Conservation (phyloP, 164 flowering plant genomes). For the Pachysandra terminalis region DNA sequence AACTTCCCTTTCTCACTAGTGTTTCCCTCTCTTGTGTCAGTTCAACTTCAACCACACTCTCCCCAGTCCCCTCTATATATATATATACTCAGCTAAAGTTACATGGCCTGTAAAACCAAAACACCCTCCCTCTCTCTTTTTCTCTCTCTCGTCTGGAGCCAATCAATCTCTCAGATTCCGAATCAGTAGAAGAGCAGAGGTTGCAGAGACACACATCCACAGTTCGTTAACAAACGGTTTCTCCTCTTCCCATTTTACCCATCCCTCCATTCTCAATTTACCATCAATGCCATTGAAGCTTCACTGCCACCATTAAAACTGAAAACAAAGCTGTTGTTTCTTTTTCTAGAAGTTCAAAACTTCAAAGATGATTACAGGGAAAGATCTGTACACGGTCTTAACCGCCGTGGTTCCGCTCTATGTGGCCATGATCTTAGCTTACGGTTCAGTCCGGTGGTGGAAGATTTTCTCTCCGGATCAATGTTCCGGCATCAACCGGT, state of each 20-base stretch:
- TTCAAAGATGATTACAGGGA: conserved; percentile 14
- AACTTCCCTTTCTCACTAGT: too few species aligned
- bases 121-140: background rate
- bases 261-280: background rate
- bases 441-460: conserved; percentile 35
- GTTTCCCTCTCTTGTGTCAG: too few species aligned
- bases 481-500: conserved; percentile 35
- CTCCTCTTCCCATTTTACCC: background rate
- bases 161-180: background rate
- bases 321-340: background rate
- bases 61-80: too few species aligned
- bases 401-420: conserved; percentile 26
- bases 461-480: conserved; percentile 31
- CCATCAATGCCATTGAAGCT: background rate
- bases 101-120: background rate
- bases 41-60: background rate
- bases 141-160: too few species aligned
- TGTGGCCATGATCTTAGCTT: conserved; percentile 31
- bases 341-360: background rate
- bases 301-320: background rate
- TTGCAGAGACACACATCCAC: background rate
- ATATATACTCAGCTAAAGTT: background rate
- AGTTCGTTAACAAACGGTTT: background rate
- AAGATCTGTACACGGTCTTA: conserved; percentile 23
- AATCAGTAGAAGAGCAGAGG: background rate